A percentile compares a stretch with the other conserved stretches of the same genome.
phyloP scores from a whole-genome alignment of 2,329 filamentous ascomycete genomes.

The Zarea fungicola region DNA sequence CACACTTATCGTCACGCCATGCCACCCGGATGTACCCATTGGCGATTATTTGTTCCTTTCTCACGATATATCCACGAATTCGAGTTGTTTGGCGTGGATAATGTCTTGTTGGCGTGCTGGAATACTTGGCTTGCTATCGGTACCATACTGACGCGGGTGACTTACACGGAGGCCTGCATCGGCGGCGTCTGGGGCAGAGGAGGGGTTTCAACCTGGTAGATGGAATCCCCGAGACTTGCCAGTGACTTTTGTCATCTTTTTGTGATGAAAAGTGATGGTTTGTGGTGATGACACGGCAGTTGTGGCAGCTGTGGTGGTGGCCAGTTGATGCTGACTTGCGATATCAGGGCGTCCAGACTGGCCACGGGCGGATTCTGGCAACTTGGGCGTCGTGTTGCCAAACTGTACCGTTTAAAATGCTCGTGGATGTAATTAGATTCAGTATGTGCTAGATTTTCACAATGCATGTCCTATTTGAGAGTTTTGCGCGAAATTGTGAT shows the following conservation, averaged over 20 bases:
- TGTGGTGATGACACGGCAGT: background rate
- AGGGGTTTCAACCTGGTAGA: background rate
- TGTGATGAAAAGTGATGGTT: background rate
- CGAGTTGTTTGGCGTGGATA: background rate
- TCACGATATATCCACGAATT: background rate
- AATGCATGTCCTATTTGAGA: too few species aligned
- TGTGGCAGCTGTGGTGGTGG: background rate
- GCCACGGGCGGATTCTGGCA: slow-evolving; percentile 5
- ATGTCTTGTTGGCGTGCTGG: background rate
- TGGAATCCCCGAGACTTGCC: background rate
- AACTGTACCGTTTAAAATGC: background rate
- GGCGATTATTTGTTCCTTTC: background rate
- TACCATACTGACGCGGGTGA: background rate
- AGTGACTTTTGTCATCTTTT: background rate
- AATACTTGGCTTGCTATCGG: background rate
- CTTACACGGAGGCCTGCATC: slow-evolving; percentile 1
- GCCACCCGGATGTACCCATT: background rate
- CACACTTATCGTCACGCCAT: background rate
- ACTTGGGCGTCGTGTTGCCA: background rate
- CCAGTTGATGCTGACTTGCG: background rate
- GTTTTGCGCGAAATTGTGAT: background rate
- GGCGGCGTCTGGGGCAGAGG: background rate
- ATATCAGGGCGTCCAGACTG: background rate
- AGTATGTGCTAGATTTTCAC: too few species aligned
- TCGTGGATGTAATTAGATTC: background rate